Conservation (phyloP, 345 rosid genomes). For the Nephelium lappaceum region DNA sequence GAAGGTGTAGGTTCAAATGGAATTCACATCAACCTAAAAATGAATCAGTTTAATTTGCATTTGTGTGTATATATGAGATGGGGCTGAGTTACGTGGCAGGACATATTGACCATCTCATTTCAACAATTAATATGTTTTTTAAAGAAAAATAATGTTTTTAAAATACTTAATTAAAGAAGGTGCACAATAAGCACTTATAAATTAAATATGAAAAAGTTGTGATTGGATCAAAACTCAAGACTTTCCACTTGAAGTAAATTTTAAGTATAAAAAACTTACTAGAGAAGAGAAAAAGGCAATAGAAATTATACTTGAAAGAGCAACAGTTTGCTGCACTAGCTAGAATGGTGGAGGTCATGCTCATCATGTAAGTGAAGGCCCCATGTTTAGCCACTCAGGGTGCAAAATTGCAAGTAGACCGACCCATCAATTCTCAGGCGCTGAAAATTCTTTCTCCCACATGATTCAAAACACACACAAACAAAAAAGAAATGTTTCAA, state of each 20-base stretch:
- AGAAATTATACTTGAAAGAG: conserved; percentile 26
- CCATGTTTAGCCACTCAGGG: conserved; percentile 63
- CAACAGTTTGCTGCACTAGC: conserved; percentile 62
- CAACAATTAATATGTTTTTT: not conserved
- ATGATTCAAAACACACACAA: conserved; percentile 4
- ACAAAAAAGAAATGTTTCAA: too few species aligned
- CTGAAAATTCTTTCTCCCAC: conserved; percentile 28
- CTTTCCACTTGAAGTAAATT: conserved; percentile 22
- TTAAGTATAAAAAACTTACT: not conserved
- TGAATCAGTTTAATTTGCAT: too few species aligned
- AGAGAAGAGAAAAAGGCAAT: conserved; percentile 17
- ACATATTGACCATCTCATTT: too few species aligned
- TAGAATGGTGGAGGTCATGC: conserved; percentile 59
- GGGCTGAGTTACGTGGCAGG: too few species aligned
- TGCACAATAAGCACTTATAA: conserved; percentile 7
- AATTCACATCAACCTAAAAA: not conserved
- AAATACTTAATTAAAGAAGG: not conserved
- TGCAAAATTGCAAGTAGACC: conserved; percentile 55
- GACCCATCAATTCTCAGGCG: conserved; percentile 38
- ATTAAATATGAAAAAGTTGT: conserved; percentile 6
- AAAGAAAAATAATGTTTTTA: not conserved
- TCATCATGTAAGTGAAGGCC: conserved; percentile 59
- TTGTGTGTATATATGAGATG: too few species aligned
- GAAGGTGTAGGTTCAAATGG: too few species aligned
- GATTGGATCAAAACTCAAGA: not conserved